phyloP scores from a whole-genome alignment of 1,139 yeast species.

The Magnusiomyces sp. region DNA sequence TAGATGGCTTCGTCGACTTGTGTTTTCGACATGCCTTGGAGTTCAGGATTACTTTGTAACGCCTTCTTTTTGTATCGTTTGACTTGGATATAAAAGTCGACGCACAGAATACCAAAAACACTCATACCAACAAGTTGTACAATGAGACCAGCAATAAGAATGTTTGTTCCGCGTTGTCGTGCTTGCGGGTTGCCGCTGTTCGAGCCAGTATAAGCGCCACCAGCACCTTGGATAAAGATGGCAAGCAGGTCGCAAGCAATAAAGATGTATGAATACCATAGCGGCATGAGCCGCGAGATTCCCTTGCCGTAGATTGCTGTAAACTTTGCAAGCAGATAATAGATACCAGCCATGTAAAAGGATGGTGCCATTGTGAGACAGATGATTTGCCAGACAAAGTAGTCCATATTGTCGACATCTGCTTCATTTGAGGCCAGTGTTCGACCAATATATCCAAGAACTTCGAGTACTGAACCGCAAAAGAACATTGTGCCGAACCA shows the following conservation, averaged over 20 bases:
- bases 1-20: constrained; percentile 18
- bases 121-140: constrained; percentile 72
- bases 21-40: neutral
- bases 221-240: constrained; percentile 68
- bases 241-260: constrained; percentile 61
- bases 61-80: constrained; percentile 34
- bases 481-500: constrained; percentile 64
- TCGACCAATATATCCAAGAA: constrained; percentile 65
- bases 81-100: constrained; percentile 43
- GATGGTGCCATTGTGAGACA: constrained; percentile 79
- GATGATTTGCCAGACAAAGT: constrained; percentile 58
- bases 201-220: constrained; percentile 70
- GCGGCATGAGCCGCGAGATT: constrained; percentile 58
- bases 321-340: constrained; percentile 65
- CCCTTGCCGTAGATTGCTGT: constrained; percentile 60
- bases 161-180: constrained; percentile 52
- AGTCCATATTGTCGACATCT: constrained; percentile 32
- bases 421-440: constrained; percentile 39
- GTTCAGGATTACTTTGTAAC: constrained; percentile 1
- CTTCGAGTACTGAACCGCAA: constrained; percentile 55
- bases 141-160: constrained; percentile 77
- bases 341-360: constrained; percentile 82
- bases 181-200: constrained; percentile 35
- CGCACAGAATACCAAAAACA: constrained; percentile 50
- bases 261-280: constrained; percentile 65